These are phyloP conservation scores for Ogataea paraovalis DNA, from an alignment of 805 yeast species.

Conservation along the genomic window DNA sequence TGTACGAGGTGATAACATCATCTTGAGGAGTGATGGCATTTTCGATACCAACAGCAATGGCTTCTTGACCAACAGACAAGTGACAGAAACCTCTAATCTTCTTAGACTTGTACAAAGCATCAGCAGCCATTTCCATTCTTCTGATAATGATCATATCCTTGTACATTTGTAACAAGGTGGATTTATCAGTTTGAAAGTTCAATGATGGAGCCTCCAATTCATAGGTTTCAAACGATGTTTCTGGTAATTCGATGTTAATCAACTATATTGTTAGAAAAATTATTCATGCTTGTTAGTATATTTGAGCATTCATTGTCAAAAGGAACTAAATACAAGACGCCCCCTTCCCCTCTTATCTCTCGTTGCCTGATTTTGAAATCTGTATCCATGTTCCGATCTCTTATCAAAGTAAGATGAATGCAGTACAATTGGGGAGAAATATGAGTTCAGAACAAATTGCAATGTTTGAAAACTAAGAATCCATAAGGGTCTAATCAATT, in stretches of 20 bases:
- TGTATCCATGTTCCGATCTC: too few species aligned
- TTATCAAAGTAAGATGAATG: too few species aligned
- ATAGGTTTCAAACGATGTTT: constrained; percentile 80
- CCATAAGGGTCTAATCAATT: too few species aligned
- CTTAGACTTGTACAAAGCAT: constrained; percentile 96
- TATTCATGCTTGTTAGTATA: too few species aligned
- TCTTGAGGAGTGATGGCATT: constrained; percentile 83
- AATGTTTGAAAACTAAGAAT: too few species aligned
- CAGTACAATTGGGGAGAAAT: too few species aligned
- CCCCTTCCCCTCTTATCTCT: too few species aligned
- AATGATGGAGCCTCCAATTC: constrained; percentile 69
- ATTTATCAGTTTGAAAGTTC: constrained; percentile 74
- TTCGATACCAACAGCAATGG: constrained; percentile 98
- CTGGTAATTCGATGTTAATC: constrained; percentile 61
- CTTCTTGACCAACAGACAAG: constrained; percentile 97
- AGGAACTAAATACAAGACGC: too few species aligned
- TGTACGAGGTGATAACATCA: constrained; percentile 91
- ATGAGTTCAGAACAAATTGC: too few species aligned
- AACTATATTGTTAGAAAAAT: constrained; percentile 13
- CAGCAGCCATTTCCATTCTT: constrained; percentile 99
- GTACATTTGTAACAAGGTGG: constrained; percentile 83
- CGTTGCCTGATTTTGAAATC: too few species aligned
- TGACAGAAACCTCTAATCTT: constrained; percentile 99
- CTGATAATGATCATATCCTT: constrained; percentile 91
- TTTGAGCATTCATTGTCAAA: too few species aligned